A percentile compares a stretch with the other conserved stretches of the same genome.
phyloP scores from a whole-genome alignment of 345 rosid genomes.

The Durio zibethinus region DNA sequence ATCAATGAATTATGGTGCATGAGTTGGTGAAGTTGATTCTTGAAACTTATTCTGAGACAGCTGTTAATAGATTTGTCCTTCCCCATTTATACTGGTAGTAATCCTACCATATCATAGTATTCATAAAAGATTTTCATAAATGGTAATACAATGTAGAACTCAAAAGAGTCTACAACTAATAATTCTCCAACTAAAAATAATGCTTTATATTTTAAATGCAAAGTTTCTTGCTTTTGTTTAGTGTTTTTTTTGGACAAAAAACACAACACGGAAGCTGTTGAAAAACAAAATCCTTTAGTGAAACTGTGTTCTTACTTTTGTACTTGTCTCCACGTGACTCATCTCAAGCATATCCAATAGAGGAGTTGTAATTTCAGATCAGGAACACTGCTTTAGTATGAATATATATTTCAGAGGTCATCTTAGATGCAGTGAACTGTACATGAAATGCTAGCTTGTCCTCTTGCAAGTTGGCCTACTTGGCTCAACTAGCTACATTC shows the following conservation, averaged over 20 bases:
- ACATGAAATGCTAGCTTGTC: slow-evolving; percentile 4
- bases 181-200: neutral
- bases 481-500: slow-evolving; percentile 3
- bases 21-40: neutral
- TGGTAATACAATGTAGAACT: neutral
- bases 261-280: neutral
- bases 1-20: neutral
- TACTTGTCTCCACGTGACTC: too few species aligned
- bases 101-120: too few species aligned
- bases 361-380: neutral
- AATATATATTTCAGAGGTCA: neutral
- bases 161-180: too few species aligned
- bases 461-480: slow-evolving; percentile 19
- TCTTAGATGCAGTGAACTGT: slow-evolving; percentile 6
- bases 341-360: too few species aligned
- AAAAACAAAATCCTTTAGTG: neutral
- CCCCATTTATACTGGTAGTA: neutral
- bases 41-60: neutral
- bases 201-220: neutral
- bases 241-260: neutral
- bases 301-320: too few species aligned
- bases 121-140: too few species aligned
- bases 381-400: neutral
- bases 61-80: neutral
- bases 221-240: neutral